Conservation (phyloP, 2,329 filamentous ascomycete species). For the Botryosphaeria dothidea region DNA sequence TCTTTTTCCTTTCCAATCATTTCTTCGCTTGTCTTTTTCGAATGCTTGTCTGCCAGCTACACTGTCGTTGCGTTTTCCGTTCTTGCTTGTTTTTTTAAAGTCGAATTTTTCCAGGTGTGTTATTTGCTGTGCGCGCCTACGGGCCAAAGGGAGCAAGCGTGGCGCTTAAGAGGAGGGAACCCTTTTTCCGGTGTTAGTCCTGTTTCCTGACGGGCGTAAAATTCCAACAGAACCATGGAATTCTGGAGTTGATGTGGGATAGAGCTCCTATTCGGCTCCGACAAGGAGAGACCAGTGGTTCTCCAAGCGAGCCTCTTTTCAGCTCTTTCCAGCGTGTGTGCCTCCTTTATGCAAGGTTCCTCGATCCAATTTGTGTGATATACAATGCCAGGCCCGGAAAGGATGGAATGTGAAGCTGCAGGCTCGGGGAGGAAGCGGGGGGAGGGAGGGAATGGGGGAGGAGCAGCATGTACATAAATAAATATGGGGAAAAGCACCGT, state of each 20-base stretch:
- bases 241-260: background rate
- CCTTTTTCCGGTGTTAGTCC: background rate
- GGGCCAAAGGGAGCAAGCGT: slow-evolving; percentile 1
- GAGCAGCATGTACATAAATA: background rate
- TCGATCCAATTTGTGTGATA: background rate
- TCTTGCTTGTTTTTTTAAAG: background rate
- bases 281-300: background rate
- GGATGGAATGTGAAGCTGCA: background rate
- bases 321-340: background rate
- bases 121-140: background rate
- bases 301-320: background rate
- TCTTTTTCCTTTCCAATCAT: no score
- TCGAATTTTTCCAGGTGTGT: slow-evolving; percentile 2
- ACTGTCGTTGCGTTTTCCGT: background rate
- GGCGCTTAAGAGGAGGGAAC: slow-evolving; percentile 2
- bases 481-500: slow-evolving; percentile 2
- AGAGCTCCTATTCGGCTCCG: background rate
- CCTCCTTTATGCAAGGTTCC: background rate
- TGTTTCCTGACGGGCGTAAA: background rate
- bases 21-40: no score
- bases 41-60: background rate
- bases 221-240: background rate
- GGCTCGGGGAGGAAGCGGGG: background rate
- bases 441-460: background rate
- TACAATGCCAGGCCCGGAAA: background rate